Percentiles rank a stretch among this genome's conserved stretches.
Conservation (phyloP, 345 rosid species). For the Salix caprea region DNA sequence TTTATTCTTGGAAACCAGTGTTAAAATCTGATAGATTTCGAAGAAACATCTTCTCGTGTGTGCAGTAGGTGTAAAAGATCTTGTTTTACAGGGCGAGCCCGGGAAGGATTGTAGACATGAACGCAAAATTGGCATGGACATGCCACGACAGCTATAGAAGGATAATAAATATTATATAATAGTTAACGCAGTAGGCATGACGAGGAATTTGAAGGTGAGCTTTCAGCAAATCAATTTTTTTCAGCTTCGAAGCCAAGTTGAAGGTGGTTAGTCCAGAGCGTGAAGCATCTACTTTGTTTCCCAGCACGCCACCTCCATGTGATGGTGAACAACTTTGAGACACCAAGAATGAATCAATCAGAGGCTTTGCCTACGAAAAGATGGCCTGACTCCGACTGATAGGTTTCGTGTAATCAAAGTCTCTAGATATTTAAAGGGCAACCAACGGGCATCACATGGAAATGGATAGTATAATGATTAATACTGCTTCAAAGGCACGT, state of each 20-base stretch:
- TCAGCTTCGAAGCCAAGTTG: not conserved
- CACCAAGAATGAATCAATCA: not conserved
- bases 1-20: not conserved
- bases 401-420: constrained; percentile 1
- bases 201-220: not conserved
- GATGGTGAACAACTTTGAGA: not conserved
- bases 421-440: not conserved
- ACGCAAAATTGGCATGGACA: too few species aligned
- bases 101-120: too few species aligned
- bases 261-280: not conserved
- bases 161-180: not conserved
- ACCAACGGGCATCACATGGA: not conserved
- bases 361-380: not conserved
- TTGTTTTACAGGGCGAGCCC: too few species aligned
- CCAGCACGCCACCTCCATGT: constrained; percentile 12
- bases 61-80: not conserved
- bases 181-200: not conserved
- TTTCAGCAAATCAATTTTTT: not conserved
- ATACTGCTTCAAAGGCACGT: not conserved
- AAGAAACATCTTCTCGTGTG: not conserved
- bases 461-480: not conserved
- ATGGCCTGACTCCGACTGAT: not conserved
- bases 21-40: not conserved
- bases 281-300: not conserved
- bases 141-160: not conserved